Evolutionary conservation across 108 stramenopile genomes (phyloP).

Genomic region (Phaeodactylum tricornutum): DNA sequence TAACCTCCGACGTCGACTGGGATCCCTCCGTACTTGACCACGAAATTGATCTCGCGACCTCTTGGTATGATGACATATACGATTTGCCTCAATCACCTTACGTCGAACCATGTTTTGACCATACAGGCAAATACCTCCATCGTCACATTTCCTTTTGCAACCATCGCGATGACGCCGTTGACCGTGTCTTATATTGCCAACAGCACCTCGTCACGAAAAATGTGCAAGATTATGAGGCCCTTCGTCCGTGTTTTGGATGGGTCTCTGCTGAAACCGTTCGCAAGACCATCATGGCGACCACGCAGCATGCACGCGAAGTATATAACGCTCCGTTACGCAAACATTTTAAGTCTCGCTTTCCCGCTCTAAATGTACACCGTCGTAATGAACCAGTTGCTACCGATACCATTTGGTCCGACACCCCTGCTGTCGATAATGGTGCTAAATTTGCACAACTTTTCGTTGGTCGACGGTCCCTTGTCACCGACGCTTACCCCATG

Average conservation of each 20-base stretch:
- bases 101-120: too few species aligned
- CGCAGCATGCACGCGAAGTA: conserved; percentile 9
- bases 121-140: too few species aligned
- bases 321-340: not conserved
- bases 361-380: conserved; percentile 16
- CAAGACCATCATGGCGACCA: not conserved
- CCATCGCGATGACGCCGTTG: too few species aligned
- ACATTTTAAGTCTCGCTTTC: conserved; percentile 3
- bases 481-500: conserved; percentile 13
- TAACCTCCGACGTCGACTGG: conserved; percentile 21
- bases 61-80: not conserved
- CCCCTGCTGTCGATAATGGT: conserved; percentile 10
- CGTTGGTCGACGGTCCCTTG: conserved; percentile 1
- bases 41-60: not conserved
- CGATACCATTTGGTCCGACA: conserved; percentile 17
- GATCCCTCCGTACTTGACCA: conserved; percentile 13
- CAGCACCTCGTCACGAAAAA: too few species aligned
- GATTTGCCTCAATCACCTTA: too few species aligned
- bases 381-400: conserved; percentile 12
- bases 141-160: too few species aligned
- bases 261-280: conserved; percentile 5
- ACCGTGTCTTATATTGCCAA: too few species aligned
- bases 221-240: not conserved
- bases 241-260: conserved; percentile 11
- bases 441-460: conserved; percentile 9